phyloP scores from a whole-genome alignment of 2,329 filamentous ascomycete species.

The Penicillium sp. region DNA sequence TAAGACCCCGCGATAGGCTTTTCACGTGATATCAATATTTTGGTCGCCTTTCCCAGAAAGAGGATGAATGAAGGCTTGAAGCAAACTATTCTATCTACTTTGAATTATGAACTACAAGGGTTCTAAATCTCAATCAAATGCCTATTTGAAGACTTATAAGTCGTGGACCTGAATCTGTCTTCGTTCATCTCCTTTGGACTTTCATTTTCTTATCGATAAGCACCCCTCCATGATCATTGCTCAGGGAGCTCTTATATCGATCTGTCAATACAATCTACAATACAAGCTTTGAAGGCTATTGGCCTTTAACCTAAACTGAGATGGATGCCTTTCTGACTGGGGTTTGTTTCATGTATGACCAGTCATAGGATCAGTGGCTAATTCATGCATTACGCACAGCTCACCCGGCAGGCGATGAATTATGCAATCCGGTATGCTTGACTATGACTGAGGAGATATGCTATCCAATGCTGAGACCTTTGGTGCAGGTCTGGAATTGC shows the following conservation, averaged over 20 bases:
- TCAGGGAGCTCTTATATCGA: conserved; percentile 1
- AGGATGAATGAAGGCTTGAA: background rate
- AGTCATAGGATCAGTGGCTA: conserved; percentile 17
- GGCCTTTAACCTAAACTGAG: conserved; percentile 25
- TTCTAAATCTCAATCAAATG: background rate
- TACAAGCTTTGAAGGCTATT: background rate
- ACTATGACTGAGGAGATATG: background rate
- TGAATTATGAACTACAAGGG: background rate
- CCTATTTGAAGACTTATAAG: too few species aligned
- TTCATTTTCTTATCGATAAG: conserved; percentile 14
- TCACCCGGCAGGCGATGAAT: conserved; percentile 79
- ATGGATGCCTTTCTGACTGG: conserved; percentile 72
- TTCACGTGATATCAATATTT: conserved; percentile 17
- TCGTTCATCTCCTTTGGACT: conserved; percentile 2
- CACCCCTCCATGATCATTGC: conserved; percentile 3
- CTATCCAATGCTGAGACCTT: conserved; percentile 7
- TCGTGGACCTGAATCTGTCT: too few species aligned
- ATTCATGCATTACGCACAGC: conserved; percentile 40
- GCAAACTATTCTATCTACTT: background rate
- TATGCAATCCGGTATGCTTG: conserved; percentile 70
- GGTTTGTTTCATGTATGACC: conserved; percentile 40
- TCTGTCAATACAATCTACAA: conserved; percentile 6
- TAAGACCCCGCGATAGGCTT: conserved; percentile 23
- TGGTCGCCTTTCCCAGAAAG: background rate
- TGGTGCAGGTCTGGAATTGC: conserved; percentile 67